A percentile compares a stretch with the other conserved stretches of the same genome.
phyloP scores from a whole-genome alignment of 73 alveolate species.

The Paramecium caudatum region DNA sequence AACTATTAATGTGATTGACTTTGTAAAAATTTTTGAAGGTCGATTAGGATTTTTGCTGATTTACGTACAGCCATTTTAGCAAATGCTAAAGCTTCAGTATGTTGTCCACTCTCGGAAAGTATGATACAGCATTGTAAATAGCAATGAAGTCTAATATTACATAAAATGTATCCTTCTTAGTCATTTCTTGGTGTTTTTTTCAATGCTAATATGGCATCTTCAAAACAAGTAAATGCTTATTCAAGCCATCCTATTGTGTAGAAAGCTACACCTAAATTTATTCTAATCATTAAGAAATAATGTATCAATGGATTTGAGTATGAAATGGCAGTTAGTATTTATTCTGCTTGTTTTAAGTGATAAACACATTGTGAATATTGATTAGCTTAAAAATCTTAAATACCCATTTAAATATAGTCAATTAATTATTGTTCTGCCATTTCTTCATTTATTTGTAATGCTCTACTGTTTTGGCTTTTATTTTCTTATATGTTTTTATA shows the following conservation, averaged over 20 bases:
- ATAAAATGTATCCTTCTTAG: not conserved
- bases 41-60: not conserved
- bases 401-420: constrained; percentile 37
- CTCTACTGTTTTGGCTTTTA: not conserved
- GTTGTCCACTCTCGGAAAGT: constrained; percentile 53
- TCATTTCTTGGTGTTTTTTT: constrained; percentile 30
- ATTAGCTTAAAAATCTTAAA: constrained; percentile 13
- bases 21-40: not conserved
- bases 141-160: constrained; percentile 31
- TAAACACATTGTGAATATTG: not conserved
- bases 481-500: not conserved
- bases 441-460: constrained; percentile 40
- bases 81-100: constrained; percentile 37
- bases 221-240: constrained; percentile 64
- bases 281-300: constrained; percentile 24
- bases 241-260: constrained; percentile 63
- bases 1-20: not conserved
- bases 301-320: not conserved
- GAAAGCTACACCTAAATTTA: constrained; percentile 54
- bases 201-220: constrained; percentile 45
- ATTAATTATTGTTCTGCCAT: constrained; percentile 38
- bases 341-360: constrained; percentile 68
- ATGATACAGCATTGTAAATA: constrained; percentile 66
- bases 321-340: constrained; percentile 53
- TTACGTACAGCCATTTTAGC: constrained; percentile 39